Evolutionary conservation across 345 rosid species (phyloP).

Genomic region (Brassica rapa): DNA sequence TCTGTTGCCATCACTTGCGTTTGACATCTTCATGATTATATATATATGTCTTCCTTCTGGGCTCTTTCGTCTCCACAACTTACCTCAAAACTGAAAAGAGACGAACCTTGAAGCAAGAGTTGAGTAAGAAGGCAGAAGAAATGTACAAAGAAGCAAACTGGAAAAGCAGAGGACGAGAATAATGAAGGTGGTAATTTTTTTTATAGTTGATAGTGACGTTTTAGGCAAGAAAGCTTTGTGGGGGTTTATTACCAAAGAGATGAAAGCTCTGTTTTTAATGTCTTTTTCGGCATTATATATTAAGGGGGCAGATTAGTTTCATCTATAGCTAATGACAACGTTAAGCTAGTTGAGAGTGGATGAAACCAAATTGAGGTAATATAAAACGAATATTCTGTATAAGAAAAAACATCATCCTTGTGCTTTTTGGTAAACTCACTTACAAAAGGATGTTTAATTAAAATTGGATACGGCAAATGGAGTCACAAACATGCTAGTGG

Average conservation of each 20-base stretch:
- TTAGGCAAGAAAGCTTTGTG: slow-evolving; percentile 27
- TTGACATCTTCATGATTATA: slow-evolving; percentile 28
- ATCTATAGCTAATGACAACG: not conserved
- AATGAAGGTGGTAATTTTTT: slow-evolving; percentile 5
- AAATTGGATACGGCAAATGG: not conserved
- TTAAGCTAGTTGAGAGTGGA: not conserved
- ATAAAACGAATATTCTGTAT: not conserved
- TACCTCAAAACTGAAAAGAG: slow-evolving; percentile 35
- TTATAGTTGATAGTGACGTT: slow-evolving; percentile 16
- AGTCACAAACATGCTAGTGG: not conserved
- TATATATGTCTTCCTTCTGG: not conserved
- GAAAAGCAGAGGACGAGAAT: slow-evolving; percentile 28
- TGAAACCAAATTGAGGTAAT: not conserved
- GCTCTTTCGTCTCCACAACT: not conserved
- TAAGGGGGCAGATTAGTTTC: not conserved
- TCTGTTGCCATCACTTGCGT: slow-evolving; percentile 26
- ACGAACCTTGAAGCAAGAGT: slow-evolving; percentile 34
- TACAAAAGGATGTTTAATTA: not conserved
- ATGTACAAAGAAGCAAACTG: slow-evolving; percentile 20
- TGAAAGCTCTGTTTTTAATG: not conserved
- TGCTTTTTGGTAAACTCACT: not conserved
- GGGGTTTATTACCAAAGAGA: not conserved
- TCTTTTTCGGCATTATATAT: not conserved
- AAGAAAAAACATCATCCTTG: not conserved
- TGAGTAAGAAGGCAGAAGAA: slow-evolving; percentile 28